Evolutionary conservation across 2,329 filamentous ascomycete species (phyloP), one percentile per base, ranked within the genome.

Genomic region (Penicillium sp.): DNA sequence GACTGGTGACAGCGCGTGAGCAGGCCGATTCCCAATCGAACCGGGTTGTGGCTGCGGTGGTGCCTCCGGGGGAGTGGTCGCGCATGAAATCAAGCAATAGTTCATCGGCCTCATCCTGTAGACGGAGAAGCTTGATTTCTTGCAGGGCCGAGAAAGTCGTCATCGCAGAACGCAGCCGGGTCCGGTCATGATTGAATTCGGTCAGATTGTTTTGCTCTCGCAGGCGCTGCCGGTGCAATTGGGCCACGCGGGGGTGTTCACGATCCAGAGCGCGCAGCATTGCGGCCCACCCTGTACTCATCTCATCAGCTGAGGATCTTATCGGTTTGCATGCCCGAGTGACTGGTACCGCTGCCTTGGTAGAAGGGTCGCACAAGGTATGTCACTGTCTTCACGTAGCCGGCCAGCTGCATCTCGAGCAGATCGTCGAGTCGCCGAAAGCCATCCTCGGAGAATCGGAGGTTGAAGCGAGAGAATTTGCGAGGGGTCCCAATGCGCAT

Each of bases 11-110:
- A 20, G 76, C 77, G 52, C 80, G 77, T 8, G 74, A 71, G 51
- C 77, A 84, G 12, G 80, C 80, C 10, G 71, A 68, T 29, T 74
- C 72, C 80, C 80, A 84, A 46, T 73, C 70, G 15, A 79, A 65
- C 44, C 73, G 66, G 10, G 76, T 65, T 11, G 72, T 27, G 13
- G 3, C 11, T 11, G 33, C 10, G 25, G 25, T 23, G 5, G 18
- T 4, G 5, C 12, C 61, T 13, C 65, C 67, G 23, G 59, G 52
- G 30, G 69, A 66, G 40, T 71, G 67, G 32, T 69, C 61, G 31
- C 68, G 66, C 30, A 80, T 66, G 46, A 73, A 75, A 11, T 68
- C 64, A 30, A 76, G 63, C 10, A 80, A 65, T 14, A 68, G 61
- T 31, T 70, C 69, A 51, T 82, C 79, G 42, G 76, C 69, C 42